A percentile compares a stretch with the other conserved stretches of the same genome.
phyloP scores from a whole-genome alignment of 108 stramenopile genomes.

The Fistulifera pelliculosa region DNA sequence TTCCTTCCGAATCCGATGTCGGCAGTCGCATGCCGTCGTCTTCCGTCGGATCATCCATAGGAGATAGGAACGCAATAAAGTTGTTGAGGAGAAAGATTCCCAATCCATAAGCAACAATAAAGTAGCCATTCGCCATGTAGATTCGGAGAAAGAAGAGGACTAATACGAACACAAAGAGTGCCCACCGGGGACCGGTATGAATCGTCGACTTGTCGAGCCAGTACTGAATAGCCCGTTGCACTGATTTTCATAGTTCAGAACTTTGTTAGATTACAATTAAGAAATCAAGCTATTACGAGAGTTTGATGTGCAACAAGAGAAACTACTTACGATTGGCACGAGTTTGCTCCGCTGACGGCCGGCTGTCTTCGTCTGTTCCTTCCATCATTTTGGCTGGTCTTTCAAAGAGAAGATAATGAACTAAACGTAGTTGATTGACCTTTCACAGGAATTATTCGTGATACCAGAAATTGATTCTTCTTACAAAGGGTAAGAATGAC shows the following conservation, averaged over 20 bases:
- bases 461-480: too few relatives aligned
- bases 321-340: conserved; percentile 3
- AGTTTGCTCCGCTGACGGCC: background rate
- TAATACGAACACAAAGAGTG: conserved; percentile 51
- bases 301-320: too few relatives aligned
- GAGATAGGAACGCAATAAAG: conserved; percentile 97
- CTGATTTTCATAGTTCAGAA: too few relatives aligned
- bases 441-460: too few relatives aligned
- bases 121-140: conserved; percentile 94
- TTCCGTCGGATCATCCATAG: conserved; percentile 77
- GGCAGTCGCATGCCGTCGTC: conserved; percentile 54
- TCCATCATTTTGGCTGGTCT: background rate
- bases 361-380: conserved; percentile 1
- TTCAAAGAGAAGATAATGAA: too few relatives aligned
- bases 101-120: conserved; percentile 98
- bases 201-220: conserved; percentile 96
- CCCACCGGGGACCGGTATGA: conserved; percentile 72
- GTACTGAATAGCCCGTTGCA: conserved; percentile 84
- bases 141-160: conserved; percentile 84
- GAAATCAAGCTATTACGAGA: too few relatives aligned
- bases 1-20: conserved; percentile 52
- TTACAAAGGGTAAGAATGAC: too few relatives aligned
- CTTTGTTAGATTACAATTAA: too few relatives aligned
- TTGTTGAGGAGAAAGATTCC: conserved; percentile 98
- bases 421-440: too few relatives aligned